Conservation (phyloP, 139 green algal species). For the Spirogloea muscicola region DNA sequence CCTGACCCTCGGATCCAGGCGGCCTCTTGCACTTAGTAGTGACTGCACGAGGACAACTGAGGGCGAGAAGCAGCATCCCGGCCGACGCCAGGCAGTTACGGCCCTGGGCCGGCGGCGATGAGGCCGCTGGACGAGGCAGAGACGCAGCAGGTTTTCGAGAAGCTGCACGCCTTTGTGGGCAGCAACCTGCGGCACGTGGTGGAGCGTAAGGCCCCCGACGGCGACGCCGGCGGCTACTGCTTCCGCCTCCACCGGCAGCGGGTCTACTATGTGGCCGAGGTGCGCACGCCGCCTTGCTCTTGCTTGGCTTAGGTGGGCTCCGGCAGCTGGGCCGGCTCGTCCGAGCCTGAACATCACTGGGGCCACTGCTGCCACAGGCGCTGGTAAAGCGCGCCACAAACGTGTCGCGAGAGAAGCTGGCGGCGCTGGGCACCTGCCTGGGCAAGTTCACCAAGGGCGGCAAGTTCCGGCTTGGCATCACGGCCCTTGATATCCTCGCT, state of each 20-base stretch:
- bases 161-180: conserved; percentile 97
- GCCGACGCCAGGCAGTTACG: no score
- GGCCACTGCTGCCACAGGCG: no score
- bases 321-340: no score
- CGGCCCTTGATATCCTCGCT: conserved; percentile 81
- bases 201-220: conserved; percentile 54
- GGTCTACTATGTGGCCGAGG: conserved; percentile 96
- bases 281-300: no score
- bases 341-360: no score
- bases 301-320: no score
- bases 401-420: conserved; percentile 84
- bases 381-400: conserved; percentile 33
- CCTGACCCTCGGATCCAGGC: no score
- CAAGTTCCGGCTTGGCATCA: conserved; percentile 92
- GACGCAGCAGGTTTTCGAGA: conserved; percentile 94
- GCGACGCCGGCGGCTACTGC: conserved; percentile 70
- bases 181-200: conserved; percentile 93
- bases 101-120: no score
- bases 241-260: conserved; percentile 87
- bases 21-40: no score
- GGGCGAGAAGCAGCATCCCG: no score
- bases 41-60: no score
- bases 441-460: conserved; percentile 94
- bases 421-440: conserved; percentile 82
- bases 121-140: conserved; percentile 59